Conservation (phyloP, 345 rosid genomes). For the Citrus unshiu region DNA sequence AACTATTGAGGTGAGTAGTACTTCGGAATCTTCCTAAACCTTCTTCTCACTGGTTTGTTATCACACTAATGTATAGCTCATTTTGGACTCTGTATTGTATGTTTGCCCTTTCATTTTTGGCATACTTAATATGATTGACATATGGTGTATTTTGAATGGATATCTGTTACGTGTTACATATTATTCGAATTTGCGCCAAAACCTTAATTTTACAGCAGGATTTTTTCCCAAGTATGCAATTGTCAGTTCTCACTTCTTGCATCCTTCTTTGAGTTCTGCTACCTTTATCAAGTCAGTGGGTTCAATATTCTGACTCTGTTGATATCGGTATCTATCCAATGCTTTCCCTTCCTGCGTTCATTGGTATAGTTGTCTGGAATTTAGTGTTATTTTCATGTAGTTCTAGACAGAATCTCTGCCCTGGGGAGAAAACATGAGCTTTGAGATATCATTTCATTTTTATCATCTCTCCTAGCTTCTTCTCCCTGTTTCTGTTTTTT, state of each 20-base stretch:
- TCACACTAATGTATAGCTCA: background rate
- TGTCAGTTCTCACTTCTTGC: background rate
- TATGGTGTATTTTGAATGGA: background rate
- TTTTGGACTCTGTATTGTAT: background rate
- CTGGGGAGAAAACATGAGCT: background rate
- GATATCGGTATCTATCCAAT: background rate
- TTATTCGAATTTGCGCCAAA: constrained; percentile 12
- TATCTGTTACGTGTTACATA: background rate
- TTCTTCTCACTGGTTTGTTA: background rate
- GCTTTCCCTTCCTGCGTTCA: background rate
- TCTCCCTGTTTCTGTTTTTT: background rate
- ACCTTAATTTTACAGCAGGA: background rate
- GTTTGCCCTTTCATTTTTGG: background rate
- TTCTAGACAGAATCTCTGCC: background rate
- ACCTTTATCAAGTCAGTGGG: background rate
- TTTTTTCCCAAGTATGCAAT: constrained; percentile 7
- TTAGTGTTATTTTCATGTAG: background rate
- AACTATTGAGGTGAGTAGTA: constrained; percentile 69
- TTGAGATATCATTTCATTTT: background rate
- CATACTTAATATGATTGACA: background rate
- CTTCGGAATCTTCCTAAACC: constrained; percentile 6
- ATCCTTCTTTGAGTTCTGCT: background rate
- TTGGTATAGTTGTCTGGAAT: background rate
- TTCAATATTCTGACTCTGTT: background rate
- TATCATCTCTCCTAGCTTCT: background rate